Base-by-base conservation (phyloP, 371 early-diverging fungal species). In the Apophysomyces ossiformis region DNA sequence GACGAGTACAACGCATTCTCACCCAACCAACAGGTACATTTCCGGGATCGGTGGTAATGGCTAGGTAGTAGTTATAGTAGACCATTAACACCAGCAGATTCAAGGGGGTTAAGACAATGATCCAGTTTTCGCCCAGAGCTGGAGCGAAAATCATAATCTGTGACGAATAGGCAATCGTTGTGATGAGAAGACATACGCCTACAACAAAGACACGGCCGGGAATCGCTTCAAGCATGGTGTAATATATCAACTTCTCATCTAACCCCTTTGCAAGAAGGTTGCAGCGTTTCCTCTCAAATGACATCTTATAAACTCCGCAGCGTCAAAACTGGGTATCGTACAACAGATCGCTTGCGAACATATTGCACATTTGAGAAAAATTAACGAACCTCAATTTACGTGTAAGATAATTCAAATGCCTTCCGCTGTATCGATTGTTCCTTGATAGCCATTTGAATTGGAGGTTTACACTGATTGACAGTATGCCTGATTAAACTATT, bases 51-150 rank as follows among this genome's bases (percentile, higher is more conserved):
- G 92, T 92, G 0, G 74, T 71, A 58, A 86, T 85, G 4, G 92
- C 92, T 13, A 93, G 78, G 64, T 87, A 91, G 76, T 96, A 98
- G 84, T 95, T 93, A 70, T 85, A 79, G 78, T 83, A 89, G 4
- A 93, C 79, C 56, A 88, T 77, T 35, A 84, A 69, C 5, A 92
- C 84, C 21, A 84, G 65, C 12, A 85, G 35, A 69, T 93, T 89
- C 71, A 93, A 88, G 7, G 87, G 85, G 45, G 72, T 67, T 16
- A 90, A 75, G 3, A 45, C 58, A 57, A 57, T 59, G 39, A 58
- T 8, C 6, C 39, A 35, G 5, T 26, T 13, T 7, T 65, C 68
- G 9, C 68, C 77, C 9, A 75, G 67, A 8, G 72, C 66, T 35
- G 66, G 68, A 7, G 63, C 59, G 38, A 77, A 73, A 1, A 80